A percentile compares a stretch with the other conserved stretches of the same genome.
Conservation (phyloP, 257 asterid genomes). For the Verbascum thapsus region DNA sequence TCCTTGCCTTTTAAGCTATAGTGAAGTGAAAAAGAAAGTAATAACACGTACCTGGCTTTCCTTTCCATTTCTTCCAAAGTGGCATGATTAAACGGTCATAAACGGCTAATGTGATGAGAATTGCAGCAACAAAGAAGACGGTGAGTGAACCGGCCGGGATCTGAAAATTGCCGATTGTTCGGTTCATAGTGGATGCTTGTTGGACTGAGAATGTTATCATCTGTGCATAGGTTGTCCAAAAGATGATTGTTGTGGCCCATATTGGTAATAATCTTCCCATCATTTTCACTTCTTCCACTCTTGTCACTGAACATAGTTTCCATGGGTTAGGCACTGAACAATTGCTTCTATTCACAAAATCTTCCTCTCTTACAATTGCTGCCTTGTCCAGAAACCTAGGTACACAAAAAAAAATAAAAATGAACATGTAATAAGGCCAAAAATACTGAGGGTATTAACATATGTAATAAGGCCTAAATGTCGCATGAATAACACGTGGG, state of each 20-base stretch:
- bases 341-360: constrained; percentile 32
- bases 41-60: constrained; percentile 75
- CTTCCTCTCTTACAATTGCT: constrained; percentile 70
- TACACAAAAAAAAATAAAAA: too few relatives aligned
- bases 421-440: too few relatives aligned
- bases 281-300: constrained; percentile 93
- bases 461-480: too few relatives aligned
- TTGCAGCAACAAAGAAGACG: constrained; percentile 83
- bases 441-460: too few relatives aligned
- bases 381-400: constrained; percentile 88
- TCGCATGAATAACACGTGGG: too few relatives aligned
- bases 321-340: constrained; percentile 67
- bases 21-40: too few relatives aligned
- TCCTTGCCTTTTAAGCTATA: too few relatives aligned
- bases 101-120: constrained; percentile 60
- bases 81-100: constrained; percentile 86
- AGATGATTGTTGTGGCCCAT: constrained; percentile 93
- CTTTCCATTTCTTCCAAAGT: constrained; percentile 76
- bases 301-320: constrained; percentile 80
- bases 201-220: constrained; percentile 92
- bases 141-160: constrained; percentile 95
- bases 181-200: constrained; percentile 86
- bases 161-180: constrained; percentile 57
- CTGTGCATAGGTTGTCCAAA: constrained; percentile 96
- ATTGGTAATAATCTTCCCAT: constrained; percentile 74